These are phyloP conservation scores for Protea cynaroides DNA, from an alignment of 164 flowering plant species.

Conservation along the genomic window DNA sequence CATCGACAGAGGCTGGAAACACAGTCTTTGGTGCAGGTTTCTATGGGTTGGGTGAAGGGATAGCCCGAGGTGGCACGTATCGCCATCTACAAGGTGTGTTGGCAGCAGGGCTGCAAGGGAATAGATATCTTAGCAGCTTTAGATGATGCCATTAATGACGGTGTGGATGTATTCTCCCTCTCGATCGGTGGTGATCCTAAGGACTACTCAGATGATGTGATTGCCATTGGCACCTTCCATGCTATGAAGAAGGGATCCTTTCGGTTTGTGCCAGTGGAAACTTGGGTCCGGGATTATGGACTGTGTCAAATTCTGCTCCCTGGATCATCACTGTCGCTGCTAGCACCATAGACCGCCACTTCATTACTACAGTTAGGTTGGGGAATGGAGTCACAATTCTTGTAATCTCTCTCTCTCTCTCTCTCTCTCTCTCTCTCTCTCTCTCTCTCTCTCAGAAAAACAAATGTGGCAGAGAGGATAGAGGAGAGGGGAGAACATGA, in stretches of 20 bases:
- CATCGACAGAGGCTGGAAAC: conserved; percentile 60
- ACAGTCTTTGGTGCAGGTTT: conserved; percentile 44
- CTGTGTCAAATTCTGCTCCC: conserved; percentile 55
- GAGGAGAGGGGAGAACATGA: too few species aligned
- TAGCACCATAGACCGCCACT: conserved; percentile 36
- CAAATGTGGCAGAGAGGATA: too few species aligned
- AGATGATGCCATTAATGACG: conserved; percentile 63
- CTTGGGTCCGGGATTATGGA: conserved; percentile 31
- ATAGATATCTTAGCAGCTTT: conserved; percentile 51
- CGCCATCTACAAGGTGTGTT: conserved; percentile 67
- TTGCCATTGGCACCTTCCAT: conserved; percentile 68
- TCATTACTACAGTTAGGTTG: conserved; percentile 30
- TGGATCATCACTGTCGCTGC: conserved; percentile 67
- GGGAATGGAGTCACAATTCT: conserved; percentile 35
- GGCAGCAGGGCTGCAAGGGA: conserved; percentile 41
- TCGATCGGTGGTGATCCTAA: conserved; percentile 35
- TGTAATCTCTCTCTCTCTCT: conserved; percentile 24
- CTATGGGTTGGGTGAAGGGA: conserved; percentile 57
- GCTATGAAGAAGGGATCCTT: conserved; percentile 48
- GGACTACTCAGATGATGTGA: conserved; percentile 31
- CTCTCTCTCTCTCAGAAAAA: too few species aligned
- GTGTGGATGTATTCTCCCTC: conserved; percentile 52
- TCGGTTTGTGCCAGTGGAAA: conserved; percentile 54
- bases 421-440: too few species aligned
- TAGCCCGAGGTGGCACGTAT: conserved; percentile 72